These are phyloP conservation scores for Cornus controversa DNA, from an alignment of 148 eudicot species.

Conservation along the genomic window DNA sequence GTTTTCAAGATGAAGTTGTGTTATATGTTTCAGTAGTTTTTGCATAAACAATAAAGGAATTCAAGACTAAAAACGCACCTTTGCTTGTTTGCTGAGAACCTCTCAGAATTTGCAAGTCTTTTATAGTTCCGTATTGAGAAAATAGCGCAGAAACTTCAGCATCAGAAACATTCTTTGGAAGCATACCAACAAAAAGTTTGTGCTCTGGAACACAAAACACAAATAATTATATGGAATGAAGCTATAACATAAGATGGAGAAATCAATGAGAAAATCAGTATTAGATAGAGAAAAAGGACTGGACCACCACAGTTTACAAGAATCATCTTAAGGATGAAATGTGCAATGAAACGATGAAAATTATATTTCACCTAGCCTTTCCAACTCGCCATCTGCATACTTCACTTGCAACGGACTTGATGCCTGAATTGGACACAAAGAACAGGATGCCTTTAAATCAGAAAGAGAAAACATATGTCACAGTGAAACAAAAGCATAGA, in stretches of 20 bases:
- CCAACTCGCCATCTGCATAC: slow-evolving; percentile 99
- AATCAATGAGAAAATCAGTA: slow-evolving; percentile 2
- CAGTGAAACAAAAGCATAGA: slow-evolving; percentile 8
- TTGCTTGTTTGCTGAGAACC: slow-evolving; percentile 98
- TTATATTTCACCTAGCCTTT: slow-evolving; percentile 75
- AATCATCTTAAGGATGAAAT: slow-evolving; percentile 8
- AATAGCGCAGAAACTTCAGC: slow-evolving; percentile 82
- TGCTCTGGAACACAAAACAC: slow-evolving; percentile 58
- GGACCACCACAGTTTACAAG: slow-evolving; percentile 11
- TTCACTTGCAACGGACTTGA: slow-evolving; percentile 99
- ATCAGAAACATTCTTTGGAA: slow-evolving; percentile 92
- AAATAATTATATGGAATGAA: slow-evolving; percentile 1
- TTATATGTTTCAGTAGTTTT: background rate
- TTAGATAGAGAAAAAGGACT: slow-evolving; percentile 2
- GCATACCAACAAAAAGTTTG: slow-evolving; percentile 98
- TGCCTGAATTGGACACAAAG: slow-evolving; percentile 58
- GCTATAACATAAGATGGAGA: background rate
- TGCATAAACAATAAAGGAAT: background rate
- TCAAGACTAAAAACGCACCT: slow-evolving; percentile 40
- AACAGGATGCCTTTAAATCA: slow-evolving; percentile 22
- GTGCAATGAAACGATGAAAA: slow-evolving; percentile 7
- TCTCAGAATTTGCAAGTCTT: slow-evolving; percentile 89
- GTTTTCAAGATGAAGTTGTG: slow-evolving; percentile 7
- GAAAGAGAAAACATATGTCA: slow-evolving; percentile 12
- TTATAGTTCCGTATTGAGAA: slow-evolving; percentile 83